Percentiles rank a stretch among this genome's conserved stretches.
Evolutionary conservation across 2,329 filamentous ascomycete species (phyloP).

Genomic region (Nemania serpens): DNA sequence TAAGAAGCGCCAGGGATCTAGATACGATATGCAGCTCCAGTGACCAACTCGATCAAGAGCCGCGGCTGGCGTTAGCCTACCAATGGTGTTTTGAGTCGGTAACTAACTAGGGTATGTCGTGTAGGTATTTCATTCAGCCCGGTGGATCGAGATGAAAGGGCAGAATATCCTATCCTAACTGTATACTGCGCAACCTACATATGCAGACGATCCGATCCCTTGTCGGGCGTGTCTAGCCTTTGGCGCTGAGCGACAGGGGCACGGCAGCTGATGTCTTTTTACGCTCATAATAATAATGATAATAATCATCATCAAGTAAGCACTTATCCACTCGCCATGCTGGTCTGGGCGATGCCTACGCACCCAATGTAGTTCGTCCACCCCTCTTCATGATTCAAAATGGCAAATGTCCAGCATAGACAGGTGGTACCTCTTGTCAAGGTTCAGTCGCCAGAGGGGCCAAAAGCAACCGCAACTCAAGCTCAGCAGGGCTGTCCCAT

Average conservation of each 20-base stretch:
- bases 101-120: not conserved
- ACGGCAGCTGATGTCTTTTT: slow-evolving; percentile 14
- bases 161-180: not conserved
- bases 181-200: not conserved
- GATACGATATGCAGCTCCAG: not conserved
- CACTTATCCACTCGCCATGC: slow-evolving; percentile 14
- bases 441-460: slow-evolving; percentile 3
- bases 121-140: slow-evolving; percentile 16
- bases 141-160: slow-evolving; percentile 2
- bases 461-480: slow-evolving; percentile 12
- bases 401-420: not conserved
- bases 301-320: not conserved
- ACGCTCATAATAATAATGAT: slow-evolving; percentile 3
- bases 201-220: slow-evolving; percentile 13
- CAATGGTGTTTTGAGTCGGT: not conserved
- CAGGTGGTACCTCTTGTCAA: too few species aligned
- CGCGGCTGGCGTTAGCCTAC: slow-evolving; percentile 19
- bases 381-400: slow-evolving; percentile 4
- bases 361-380: not conserved
- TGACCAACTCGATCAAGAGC: slow-evolving; percentile 6
- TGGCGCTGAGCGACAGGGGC: slow-evolving; percentile 8
- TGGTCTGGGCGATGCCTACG: slow-evolving; percentile 13
- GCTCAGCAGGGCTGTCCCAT: not conserved
- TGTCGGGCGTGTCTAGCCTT: slow-evolving; percentile 3
- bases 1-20: slow-evolving; percentile 11